Evolutionary conservation across 805 yeast species (phyloP), one percentile per base, ranked within the genome.

Genomic region (Barnettozyma salicaria): DNA sequence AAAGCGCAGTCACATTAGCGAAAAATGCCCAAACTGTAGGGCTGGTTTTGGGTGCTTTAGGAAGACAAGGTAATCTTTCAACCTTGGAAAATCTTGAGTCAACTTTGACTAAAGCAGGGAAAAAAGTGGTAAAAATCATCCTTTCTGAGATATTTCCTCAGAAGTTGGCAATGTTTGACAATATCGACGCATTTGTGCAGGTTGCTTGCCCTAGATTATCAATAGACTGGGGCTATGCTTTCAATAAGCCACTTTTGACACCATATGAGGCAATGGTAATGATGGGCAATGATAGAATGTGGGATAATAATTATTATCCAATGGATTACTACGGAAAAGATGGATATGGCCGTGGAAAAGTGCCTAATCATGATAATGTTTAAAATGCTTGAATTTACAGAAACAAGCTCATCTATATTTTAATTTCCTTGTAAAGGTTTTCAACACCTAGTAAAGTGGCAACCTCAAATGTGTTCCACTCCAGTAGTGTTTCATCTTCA

Each of bases 151-250:
- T 92, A 14, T 89, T 92, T 61, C 98, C 98, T 0, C 83, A 78
- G 36, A 92, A 92, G 50, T 65, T 92, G 25, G 80, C 96, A 9
- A 81, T 84, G 80, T 92, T 92, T 60, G 89, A 86, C 50, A 92
- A 86, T 52, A 76, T 90, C 13, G 98, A 92, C 60, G 95, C 89
- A 2, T 92, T 92, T 69, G 84, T 92, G 11, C 98, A 92, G 60
- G 95, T 92, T 3, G 98, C 98, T 1, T 92, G 98, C 57, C 98
- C 98, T 0, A 69, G 98, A 52, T 64, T 92, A 31, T 86, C 96
- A 2, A 90, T 92, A 28, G 98, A 92, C 59, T 92, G 98, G 98
- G 98, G 98, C 0, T 92, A 92, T 58, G 98, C 98, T 0, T 92
- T 92, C 55, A 78, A 78, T 41, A 84, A 83, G 53, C 98, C 98